A percentile compares a stretch with the other conserved stretches of the same genome.
Conservation (phyloP, 805 yeast genomes). For the Kluyveromyces dobzhanskii region DNA sequence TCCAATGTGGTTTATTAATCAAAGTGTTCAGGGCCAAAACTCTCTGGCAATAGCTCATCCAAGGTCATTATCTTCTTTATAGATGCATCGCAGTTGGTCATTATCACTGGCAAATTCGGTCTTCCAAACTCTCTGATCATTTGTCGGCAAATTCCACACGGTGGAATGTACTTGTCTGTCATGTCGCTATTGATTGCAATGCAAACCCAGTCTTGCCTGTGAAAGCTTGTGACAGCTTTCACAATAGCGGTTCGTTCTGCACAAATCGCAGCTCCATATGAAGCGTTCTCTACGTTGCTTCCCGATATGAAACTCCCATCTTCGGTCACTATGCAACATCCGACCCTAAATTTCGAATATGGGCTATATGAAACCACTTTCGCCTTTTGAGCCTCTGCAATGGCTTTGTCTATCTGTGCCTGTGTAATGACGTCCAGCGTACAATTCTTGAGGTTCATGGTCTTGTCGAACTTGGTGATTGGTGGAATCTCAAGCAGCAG, state of each 20-base stretch:
- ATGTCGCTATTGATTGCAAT: conserved; percentile 27
- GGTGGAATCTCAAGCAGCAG: too few relatives aligned
- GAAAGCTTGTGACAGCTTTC: conserved; percentile 38
- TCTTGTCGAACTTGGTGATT: too few relatives aligned
- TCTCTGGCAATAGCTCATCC: conserved; percentile 63
- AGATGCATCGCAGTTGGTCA: conserved; percentile 55
- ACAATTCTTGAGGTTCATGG: too few relatives aligned
- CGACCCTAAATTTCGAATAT: conserved; percentile 51
- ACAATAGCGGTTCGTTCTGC: conserved; percentile 67
- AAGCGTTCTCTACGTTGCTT: conserved; percentile 90
- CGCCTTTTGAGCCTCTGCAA: conserved; percentile 28
- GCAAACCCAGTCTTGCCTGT: conserved; percentile 22
- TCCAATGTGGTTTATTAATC: conserved; percentile 6
- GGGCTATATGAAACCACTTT: conserved; percentile 40
- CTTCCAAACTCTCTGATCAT: conserved; percentile 70
- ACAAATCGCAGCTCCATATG: conserved; percentile 72
- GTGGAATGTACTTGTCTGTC: conserved; percentile 50
- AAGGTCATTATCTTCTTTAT: conserved; percentile 39
- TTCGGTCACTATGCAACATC: conserved; percentile 58
- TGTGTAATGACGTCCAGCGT: too few relatives aligned
- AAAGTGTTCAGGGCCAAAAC: conserved; percentile 79
- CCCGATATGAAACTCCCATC: conserved; percentile 50
- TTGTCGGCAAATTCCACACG: conserved; percentile 95
- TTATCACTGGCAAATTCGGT: conserved; percentile 47
- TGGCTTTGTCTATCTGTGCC: conserved; percentile 12